Evolutionary conservation across 2,329 filamentous ascomycete species (phyloP), one percentile per base, ranked within the genome.

Genomic region (Botrytis aclada): DNA sequence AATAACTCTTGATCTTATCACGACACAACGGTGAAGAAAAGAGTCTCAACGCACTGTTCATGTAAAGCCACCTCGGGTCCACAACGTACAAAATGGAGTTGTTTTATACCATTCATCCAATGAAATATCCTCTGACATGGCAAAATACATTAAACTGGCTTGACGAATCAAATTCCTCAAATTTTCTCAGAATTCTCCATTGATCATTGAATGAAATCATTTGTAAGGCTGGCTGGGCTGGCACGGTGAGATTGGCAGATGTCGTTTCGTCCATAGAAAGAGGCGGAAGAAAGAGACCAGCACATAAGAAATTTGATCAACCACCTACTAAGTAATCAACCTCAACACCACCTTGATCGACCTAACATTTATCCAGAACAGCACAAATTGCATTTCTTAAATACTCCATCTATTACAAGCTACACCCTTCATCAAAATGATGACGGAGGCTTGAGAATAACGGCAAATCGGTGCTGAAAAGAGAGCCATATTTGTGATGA

Each of bases 231-330:
- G 70, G 61, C 62, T 66, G 58, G 47, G 51, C 51, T 69, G 69
- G 69, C 58, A 54, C 29, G 61, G 70, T 71, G 61, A 66, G 70
- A 71, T 71, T 71, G 70, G 61, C 12, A 71, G 69, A 43, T 41
- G 18, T 56, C 34, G 14, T 65, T 51, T 32, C 64, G 20, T 45
- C 37, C 62, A 54, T 51, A 51, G 45, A 66, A 66, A 54, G 34
- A 66, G 64, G 34, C 64, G 45, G 64, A 66, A 54, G 51, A 39
- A 39, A 47, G 43, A 66, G 64, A 66, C 61, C n/a, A 71, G 41
- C 45, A 56, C 69, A 54, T 43, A 43, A 41, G 34, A 39, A 56
- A 69, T 39, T 34, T 69, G 39, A 34, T 41, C 47, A 54, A 39
- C n/a, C 25, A 56, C 51, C 6, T 32, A 7, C n/a, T 56, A 56